These are phyloP conservation scores for Trichoderma polysporum DNA, from an alignment of 2,329 filamentous ascomycete species.

Conservation along the genomic window DNA sequence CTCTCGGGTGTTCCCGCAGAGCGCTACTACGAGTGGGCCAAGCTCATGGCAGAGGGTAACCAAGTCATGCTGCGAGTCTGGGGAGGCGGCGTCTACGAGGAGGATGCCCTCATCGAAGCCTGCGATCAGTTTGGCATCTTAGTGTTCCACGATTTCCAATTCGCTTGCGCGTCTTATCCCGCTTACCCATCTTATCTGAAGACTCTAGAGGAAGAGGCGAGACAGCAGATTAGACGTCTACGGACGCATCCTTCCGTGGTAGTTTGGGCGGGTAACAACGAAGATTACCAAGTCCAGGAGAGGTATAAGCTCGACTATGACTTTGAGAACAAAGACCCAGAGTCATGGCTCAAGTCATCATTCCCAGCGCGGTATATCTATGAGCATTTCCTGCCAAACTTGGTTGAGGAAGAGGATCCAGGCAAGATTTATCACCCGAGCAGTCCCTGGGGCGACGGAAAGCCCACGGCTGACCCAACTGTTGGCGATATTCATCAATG, in stretches of 20 bases:
- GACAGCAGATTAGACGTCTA: constrained; percentile 60
- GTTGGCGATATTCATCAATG: constrained; percentile 81
- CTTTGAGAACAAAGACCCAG: constrained; percentile 68
- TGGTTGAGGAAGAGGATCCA: constrained; percentile 60
- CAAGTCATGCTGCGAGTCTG: constrained; percentile 32
- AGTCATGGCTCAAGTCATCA: constrained; percentile 73
- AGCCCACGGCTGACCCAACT: constrained; percentile 61
- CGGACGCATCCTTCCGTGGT: constrained; percentile 65
- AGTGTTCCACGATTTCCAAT: constrained; percentile 74
- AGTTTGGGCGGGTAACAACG: constrained; percentile 80
- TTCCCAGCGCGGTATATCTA: constrained; percentile 81
- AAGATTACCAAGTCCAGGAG: constrained; percentile 76
- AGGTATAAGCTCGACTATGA: constrained; percentile 67
- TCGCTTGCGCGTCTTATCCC: constrained; percentile 66
- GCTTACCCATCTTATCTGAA: constrained; percentile 57
- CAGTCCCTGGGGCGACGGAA: constrained; percentile 66
- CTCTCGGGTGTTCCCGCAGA: constrained; percentile 63
- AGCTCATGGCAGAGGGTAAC: constrained; percentile 59
- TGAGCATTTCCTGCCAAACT: constrained; percentile 69
- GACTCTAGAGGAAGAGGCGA: constrained; percentile 59
- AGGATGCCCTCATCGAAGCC: constrained; percentile 61
- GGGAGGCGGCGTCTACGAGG: constrained; percentile 52
- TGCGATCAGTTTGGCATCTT: constrained; percentile 68
- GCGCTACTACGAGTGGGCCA: constrained; percentile 52
- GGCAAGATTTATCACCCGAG: constrained; percentile 70